Percentiles rank a stretch among this genome's conserved stretches.
Evolutionary conservation across 78 protist species (phyloP).

Genomic region (Pigoraptor vietnamica): DNA sequence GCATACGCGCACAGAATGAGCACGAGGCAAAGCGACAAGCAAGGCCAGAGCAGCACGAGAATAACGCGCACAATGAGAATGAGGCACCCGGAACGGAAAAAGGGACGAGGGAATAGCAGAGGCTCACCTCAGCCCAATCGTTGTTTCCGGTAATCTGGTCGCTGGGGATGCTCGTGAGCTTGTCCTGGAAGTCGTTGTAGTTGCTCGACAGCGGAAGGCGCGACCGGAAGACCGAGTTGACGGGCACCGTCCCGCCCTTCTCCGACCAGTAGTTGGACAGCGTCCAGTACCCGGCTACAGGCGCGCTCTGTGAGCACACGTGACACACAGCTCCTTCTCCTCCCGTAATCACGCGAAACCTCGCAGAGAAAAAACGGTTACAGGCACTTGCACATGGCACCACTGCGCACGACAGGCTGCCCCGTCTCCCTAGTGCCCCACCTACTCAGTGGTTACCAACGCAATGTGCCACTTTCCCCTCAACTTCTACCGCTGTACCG

Average conservation of each 20-base stretch:
- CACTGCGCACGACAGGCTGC: no score
- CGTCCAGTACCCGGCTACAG: neutral
- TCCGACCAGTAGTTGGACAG: neutral
- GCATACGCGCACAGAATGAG: neutral
- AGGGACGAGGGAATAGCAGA: neutral
- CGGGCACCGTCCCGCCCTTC: neutral
- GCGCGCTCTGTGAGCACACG: neutral
- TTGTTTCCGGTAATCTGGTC: neutral
- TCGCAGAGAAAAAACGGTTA: no score
- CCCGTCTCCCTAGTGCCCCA: no score
- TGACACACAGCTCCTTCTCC: neutral
- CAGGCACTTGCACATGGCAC: no score
- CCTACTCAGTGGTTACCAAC: no score
- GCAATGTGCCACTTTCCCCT: no score
- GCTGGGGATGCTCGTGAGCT: neutral
- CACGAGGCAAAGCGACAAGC: no score
- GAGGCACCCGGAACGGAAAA: neutral
- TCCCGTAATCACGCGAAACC: no score
- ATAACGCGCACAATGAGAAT: neutral
- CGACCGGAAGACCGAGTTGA: neutral
- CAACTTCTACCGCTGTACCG: no score
- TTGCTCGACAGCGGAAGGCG: neutral
- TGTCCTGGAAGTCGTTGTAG: neutral
- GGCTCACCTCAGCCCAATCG: neutral
- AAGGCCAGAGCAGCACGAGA: no score